Evolutionary conservation across 768 basidiomycete genomes (phyloP).

Genomic region (Exsudoporus frostii): DNA sequence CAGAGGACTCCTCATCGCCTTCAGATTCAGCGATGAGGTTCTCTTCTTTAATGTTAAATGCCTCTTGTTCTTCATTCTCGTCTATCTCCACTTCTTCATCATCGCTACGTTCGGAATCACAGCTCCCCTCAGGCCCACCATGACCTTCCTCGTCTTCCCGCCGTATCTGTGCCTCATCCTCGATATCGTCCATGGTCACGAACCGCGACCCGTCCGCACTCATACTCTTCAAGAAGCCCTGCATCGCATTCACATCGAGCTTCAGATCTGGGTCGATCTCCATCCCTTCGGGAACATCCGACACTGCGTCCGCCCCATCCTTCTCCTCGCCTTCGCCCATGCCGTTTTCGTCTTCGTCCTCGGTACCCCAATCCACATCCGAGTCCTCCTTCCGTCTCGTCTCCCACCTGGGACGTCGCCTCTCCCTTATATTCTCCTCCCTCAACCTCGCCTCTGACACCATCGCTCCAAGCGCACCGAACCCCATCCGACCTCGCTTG

Average conservation of each 20-base stretch:
- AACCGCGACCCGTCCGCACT: conserved; percentile 43
- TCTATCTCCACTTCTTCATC: conserved; percentile 27
- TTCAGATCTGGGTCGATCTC: conserved; percentile 59
- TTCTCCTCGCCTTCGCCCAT: conserved; percentile 14
- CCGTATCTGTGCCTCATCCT: conserved; percentile 48
- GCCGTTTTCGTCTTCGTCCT: conserved; percentile 35
- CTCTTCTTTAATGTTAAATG: conserved; percentile 45
- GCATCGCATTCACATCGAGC: conserved; percentile 47
- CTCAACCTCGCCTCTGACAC: conserved; percentile 51
- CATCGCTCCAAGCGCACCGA: conserved; percentile 53
- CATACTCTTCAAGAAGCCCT: conserved; percentile 50
- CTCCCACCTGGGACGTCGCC: conserved; percentile 38
- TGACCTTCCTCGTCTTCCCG: conserved; percentile 46
- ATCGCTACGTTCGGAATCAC: conserved; percentile 28
- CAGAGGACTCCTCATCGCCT: conserved; percentile 22
- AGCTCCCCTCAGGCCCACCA: conserved; percentile 23
- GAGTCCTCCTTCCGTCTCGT: conserved; percentile 60
- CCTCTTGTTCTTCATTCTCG: conserved; percentile 39
- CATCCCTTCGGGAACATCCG: conserved; percentile 49
- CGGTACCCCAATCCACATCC: conserved; percentile 66
- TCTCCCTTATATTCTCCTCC: conserved; percentile 30
- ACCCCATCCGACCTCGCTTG: conserved; percentile 25
- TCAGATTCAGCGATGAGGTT: conserved; percentile 38
- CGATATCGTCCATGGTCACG: conserved; percentile 67
- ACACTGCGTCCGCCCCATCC: conserved; percentile 30